These are phyloP conservation scores for Kurtzmaniella cleridarum DNA, from an alignment of 805 yeast genomes.

Conservation along the genomic window DNA sequence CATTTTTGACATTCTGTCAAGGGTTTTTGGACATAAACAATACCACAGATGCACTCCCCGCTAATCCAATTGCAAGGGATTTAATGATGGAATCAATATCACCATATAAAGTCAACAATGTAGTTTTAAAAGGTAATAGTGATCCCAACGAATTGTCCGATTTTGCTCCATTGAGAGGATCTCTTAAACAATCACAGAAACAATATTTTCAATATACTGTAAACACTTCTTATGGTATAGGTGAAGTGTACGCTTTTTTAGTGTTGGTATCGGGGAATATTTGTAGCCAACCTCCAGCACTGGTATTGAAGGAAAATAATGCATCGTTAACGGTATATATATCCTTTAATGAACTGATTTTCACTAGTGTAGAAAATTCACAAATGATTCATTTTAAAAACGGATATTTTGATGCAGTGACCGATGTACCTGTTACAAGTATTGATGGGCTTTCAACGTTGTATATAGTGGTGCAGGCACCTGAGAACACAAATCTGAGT, in stretches of 20 bases:
- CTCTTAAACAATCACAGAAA: slow-evolving; percentile 30
- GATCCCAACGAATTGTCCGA: neutral
- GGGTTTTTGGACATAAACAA: too few relatives aligned
- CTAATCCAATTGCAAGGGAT: too few relatives aligned
- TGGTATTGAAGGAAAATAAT: slow-evolving; percentile 11
- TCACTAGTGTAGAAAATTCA: slow-evolving; percentile 20
- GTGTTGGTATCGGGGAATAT: slow-evolving; percentile 49
- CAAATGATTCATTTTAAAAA: slow-evolving; percentile 22
- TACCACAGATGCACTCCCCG: too few relatives aligned
- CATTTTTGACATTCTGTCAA: too few relatives aligned
- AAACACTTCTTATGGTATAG: slow-evolving; percentile 40
- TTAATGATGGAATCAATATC: too few relatives aligned
- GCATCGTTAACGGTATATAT: slow-evolving; percentile 32
- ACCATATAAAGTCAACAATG: too few relatives aligned
- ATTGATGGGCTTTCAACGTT: slow-evolving; percentile 13
- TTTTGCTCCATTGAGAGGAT: neutral
- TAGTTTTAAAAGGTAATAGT: too few relatives aligned
- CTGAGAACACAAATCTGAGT: slow-evolving; percentile 29
- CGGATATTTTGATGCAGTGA: slow-evolving; percentile 38
- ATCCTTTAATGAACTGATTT: slow-evolving; percentile 33
- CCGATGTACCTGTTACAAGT: slow-evolving; percentile 22
- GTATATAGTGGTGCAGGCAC: slow-evolving; percentile 37
- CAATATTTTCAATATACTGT: slow-evolving; percentile 41
- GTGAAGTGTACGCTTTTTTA: slow-evolving; percentile 41
- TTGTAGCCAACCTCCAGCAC: slow-evolving; percentile 32